phyloP scores from a whole-genome alignment of 495 filamentous ascomycete species.

The Trypethelium eluteriae region DNA sequence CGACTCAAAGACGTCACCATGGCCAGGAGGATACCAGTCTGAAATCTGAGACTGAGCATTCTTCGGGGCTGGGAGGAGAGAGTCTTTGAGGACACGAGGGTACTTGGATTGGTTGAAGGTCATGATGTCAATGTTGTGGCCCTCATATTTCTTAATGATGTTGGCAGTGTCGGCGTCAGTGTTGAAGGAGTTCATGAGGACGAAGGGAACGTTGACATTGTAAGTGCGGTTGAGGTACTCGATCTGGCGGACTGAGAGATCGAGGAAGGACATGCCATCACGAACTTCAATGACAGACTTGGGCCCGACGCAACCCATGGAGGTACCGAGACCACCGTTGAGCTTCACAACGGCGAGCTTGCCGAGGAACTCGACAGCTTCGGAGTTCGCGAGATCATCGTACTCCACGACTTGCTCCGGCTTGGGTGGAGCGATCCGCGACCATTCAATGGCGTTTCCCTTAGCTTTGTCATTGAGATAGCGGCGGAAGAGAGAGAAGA shows the following conservation, averaged over 20 bases:
- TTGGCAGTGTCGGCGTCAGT: constrained; percentile 95
- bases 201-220: constrained; percentile 93
- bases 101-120: constrained; percentile 99
- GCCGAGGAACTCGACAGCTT: constrained; percentile 86
- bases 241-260: constrained; percentile 97
- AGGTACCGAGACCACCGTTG: constrained; percentile 98
- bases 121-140: constrained; percentile 97
- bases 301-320: constrained; percentile 98
- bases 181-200: constrained; percentile 99
- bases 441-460: constrained; percentile 88
- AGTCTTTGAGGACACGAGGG: constrained; percentile 96
- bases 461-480: constrained; percentile 99
- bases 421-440: constrained; percentile 87
- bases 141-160: constrained; percentile 99
- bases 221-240: constrained; percentile 98
- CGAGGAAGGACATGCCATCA: constrained; percentile 99
- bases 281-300: constrained; percentile 99
- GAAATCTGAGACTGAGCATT: constrained; percentile 76
- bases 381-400: constrained; percentile 70
- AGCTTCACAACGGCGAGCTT: constrained; percentile 99
- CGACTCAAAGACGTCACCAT: constrained; percentile 99
- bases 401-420: constrained; percentile 90
- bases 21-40: constrained; percentile 98
- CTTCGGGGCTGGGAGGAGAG: constrained; percentile 91
- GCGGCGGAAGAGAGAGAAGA: constrained; percentile 94